Base-by-base conservation (phyloP, 129 eudicot genomes). In the Artemisia argyi region DNA sequence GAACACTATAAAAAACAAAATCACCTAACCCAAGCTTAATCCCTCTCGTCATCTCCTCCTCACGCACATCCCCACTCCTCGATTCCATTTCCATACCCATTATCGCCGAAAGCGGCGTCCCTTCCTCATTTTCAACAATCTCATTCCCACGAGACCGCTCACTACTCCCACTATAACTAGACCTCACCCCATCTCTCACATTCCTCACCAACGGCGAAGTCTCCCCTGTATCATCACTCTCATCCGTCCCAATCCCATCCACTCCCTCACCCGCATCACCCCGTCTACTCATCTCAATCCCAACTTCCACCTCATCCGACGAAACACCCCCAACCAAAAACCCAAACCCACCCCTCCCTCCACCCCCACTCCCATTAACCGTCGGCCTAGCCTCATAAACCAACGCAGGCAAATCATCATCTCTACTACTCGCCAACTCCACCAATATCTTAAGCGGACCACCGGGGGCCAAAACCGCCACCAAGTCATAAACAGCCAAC, bases 21-120 rank as follows among this genome's bases (percentile, higher is more conserved):
- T 95, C 99, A 47, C 99, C 99, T 20, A 95, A 81, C 17, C 99
- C 99, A 66, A 95, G 96, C 73, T 88, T 95, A 58, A 90, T 84
- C 49, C 99, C 99, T 78, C 84, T 76, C 12, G 71, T 86, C 42
- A 62, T 72, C 74, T 79, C 76, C 60, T 79, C 76, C 55, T 72
- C 35, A 54, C 11, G 67, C 7, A 19, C 63, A 58, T 26, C 75
- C 65, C 49, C 51, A 52, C 15, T 42, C 56, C 86, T 75, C 46
- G 20, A 61, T 66, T 56, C 24, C 14, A 68, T 61, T 66, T 73
- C 76, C 54, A 82, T 68, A 20, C 76, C 81, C 50, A 69, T 28
- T 42, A 82, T 68, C 20, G 80, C 80, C 50, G 73, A 47, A 51
- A 86, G 82, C 1, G 86, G 72, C 22, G 83, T 61, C 55, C 18